Conservation (phyloP, 306 rosid genomes). For the peach (Prunus persica) region Prunus_persica_NCBIv2 NC_034014.1:30333501-30334000, state of each 20-base stretch:
- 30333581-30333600: not conserved
- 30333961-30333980: not conserved
- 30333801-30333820: conserved; percentile 9
- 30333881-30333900: conserved; percentile 46
- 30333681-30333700: conserved; percentile 27
- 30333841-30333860: conserved; percentile 37
- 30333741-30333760: not conserved
- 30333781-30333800: not conserved
- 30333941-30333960: not conserved
- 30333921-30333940: conserved; percentile 41
- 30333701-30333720: conserved; percentile 27
- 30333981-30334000: not conserved
- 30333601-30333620: too few species aligned
- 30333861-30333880: conserved; percentile 41
- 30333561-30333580: conserved; percentile 29
- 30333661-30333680: conserved; percentile 41
- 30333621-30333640: too few species aligned
- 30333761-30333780: not conserved
- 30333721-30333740: conserved; percentile 24
- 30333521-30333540: conserved; percentile 28
- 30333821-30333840: conserved; percentile 48
- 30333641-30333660: too few species aligned
- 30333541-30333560: conserved; percentile 43
- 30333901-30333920: conserved; percentile 36
- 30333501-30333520: conserved; percentile 52